Base-by-base conservation (phyloP, 768 basidiomycete species). In the Rhizopogon roseolus region DNA sequence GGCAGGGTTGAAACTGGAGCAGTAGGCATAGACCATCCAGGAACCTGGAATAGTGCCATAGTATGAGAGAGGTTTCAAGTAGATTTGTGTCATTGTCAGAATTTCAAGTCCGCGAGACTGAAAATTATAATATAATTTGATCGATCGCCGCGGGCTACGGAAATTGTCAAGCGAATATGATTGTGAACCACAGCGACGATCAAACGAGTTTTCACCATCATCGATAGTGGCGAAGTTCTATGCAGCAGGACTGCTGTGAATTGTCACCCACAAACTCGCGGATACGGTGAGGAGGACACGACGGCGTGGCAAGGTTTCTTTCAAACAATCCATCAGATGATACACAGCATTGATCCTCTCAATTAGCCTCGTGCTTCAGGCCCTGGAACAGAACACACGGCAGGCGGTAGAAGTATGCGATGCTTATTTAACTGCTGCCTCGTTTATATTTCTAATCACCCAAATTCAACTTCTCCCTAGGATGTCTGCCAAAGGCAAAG, bases 21-120 rank as follows among this genome's bases (percentile, higher is more conserved):
- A 19, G 73, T 64, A 37, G 75, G 67, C 13, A 88, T 69, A 29
- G 80, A 75, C 87, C 87, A 89, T 16, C 87, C 87, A 4, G 86
- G 81, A 17, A 88, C 81, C 41, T 85, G 73, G 66, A 89, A 88
- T 58, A 81, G 71, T 54, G 76, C 64, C 77, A 79, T 80, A 14
- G n/a, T 34, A 41, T 41, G 34, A 32, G 28, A 51, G n/a, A n/a
- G n/a, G n/a, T n/a, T n/a, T n/a, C n/a, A n/a, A n/a, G n/a, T n/a
- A n/a, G n/a, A n/a, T n/a, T n/a, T n/a, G n/a, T n/a, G n/a, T n/a
- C n/a, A n/a, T n/a, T n/a, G n/a, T 27, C 16, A 34, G 11, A 34
- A 36, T 36, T 25, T 10, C 5, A 48, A 48, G 32, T 48, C 46
- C 34, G 46, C 46, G 34, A 36, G 25, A 36, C 16, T 22, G 19